Base-by-base conservation (phyloP, 345 rosid species). In the Moricandia moricandioides region DNA sequence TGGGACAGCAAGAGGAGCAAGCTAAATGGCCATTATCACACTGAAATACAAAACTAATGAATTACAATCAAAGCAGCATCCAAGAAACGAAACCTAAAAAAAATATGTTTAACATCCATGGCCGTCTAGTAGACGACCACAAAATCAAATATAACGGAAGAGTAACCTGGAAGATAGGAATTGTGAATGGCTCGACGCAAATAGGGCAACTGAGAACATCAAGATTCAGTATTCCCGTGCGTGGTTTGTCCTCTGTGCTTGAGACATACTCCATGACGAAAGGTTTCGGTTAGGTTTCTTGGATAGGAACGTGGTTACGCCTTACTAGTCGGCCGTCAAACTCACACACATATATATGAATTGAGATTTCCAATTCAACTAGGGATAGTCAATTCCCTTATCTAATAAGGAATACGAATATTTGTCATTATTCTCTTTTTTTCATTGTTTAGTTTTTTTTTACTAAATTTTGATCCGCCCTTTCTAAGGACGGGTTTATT, bases 11-110 rank as follows among this genome's bases (percentile, higher is more conserved):
- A 27, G 70, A 12, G 51, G 82, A 56, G 79, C 87, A 88, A 8
- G 84, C 83, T 60, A 82, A 24, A 60, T 88, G 92, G 14, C 92
- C 92, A 78, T 82, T 85, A 4, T 83, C 84, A 75, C 90, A 86
- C 88, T 88, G 55, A 29, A 58, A 3, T 58, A 13, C 7, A 61
- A 33, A 55, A 55, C n/a, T 9, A 55, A 21, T 16, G 56, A 49
- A 49, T 49, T 16, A 49, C 4, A 49, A 49, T 49, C 56, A 6
- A 49, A 49, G 56, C 8, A 49, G 18, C 52, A 16, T 16, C 56
- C 4, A 16, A 49, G 56, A 14, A 14, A 45, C 49, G 52, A 45
- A 45, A 45, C 52, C 52, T 45, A 13, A 45, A 16, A 16, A 45
- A n/a, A 45, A n/a, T 47, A 47, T 39, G 45, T 35, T 35, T 35